Conservation (phyloP, 1,284 basidiomycete species). For the Trametes polyzona region DNA sequence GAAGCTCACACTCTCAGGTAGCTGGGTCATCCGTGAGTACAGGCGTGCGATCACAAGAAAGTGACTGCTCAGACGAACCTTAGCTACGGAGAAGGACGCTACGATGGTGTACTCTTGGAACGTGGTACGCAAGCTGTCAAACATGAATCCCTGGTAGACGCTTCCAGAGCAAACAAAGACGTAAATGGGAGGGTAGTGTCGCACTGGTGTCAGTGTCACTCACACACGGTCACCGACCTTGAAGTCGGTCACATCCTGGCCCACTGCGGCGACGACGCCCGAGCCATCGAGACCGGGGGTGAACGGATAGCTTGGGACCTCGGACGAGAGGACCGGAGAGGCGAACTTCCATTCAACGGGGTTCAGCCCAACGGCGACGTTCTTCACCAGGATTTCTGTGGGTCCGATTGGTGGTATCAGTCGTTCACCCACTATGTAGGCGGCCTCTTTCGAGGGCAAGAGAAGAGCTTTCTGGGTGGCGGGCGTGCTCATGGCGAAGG, state of each 20-base stretch:
- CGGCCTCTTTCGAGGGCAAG: background rate
- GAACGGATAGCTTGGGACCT: background rate
- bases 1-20: slow-evolving; percentile 36
- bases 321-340: background rate
- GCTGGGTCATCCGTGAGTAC: slow-evolving; percentile 10
- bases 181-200: background rate
- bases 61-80: slow-evolving; percentile 21
- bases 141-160: slow-evolving; percentile 28
- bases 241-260: too few species aligned
- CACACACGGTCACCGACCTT: slow-evolving; percentile 24
- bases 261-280: slow-evolving; percentile 58
- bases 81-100: slow-evolving; percentile 30
- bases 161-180: slow-evolving; percentile 10
- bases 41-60: background rate
- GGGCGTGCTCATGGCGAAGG: background rate
- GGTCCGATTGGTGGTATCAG: slow-evolving; percentile 5
- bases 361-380: background rate
- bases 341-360: background rate
- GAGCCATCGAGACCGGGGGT: slow-evolving; percentile 61
- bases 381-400: slow-evolving; percentile 10
- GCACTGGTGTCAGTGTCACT: background rate
- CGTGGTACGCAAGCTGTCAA: slow-evolving; percentile 12
- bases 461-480: slow-evolving; percentile 13
- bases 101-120: slow-evolving; percentile 39
- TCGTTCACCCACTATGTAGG: slow-evolving; percentile 2